These are phyloP conservation scores for Alternaria hordeiaustralica DNA, from an alignment of 2,329 filamentous ascomycete species.

Conservation along the genomic window DNA sequence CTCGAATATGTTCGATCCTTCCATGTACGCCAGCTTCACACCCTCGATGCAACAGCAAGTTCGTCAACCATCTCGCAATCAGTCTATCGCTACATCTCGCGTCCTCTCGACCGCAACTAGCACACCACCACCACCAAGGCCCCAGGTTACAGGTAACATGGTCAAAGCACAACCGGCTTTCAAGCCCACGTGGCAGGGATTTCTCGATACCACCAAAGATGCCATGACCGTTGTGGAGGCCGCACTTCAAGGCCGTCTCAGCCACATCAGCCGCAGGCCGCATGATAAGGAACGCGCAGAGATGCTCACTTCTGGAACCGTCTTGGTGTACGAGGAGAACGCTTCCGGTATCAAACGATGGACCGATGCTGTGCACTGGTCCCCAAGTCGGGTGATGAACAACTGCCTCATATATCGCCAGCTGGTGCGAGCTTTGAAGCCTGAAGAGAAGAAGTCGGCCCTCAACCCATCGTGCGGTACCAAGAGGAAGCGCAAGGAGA, in stretches of 20 bases:
- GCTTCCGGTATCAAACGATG: conserved; percentile 91
- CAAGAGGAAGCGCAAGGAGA: conserved; percentile 48
- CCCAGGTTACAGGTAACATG: conserved; percentile 36
- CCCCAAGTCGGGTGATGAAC: conserved; percentile 81
- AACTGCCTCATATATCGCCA: conserved; percentile 89
- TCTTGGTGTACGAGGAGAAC: conserved; percentile 92
- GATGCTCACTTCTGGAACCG: conserved; percentile 81
- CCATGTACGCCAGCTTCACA: conserved; percentile 36
- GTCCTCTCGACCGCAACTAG: conserved; percentile 29
- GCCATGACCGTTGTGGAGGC: conserved; percentile 82
- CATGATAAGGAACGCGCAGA: conserved; percentile 81
- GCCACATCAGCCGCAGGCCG: conserved; percentile 81
- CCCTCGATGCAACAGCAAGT: conserved; percentile 28
- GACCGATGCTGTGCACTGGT: conserved; percentile 93
- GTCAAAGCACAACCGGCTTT: conserved; percentile 54
- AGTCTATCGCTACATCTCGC: conserved; percentile 41
- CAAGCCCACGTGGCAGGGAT: conserved; percentile 70
- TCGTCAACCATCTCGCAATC: conserved; percentile 34
- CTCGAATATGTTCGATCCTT: conserved; percentile 38
- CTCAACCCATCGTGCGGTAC: conserved; percentile 45
- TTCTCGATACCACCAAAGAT: conserved; percentile 73
- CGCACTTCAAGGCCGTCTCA: conserved; percentile 71
- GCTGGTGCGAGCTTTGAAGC: conserved; percentile 55
- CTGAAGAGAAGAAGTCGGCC: conserved; percentile 46
- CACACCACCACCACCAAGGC: conserved; percentile 39